phyloP scores from a whole-genome alignment of 495 filamentous ascomycete species.

The Penicillium fimorum region DNA sequence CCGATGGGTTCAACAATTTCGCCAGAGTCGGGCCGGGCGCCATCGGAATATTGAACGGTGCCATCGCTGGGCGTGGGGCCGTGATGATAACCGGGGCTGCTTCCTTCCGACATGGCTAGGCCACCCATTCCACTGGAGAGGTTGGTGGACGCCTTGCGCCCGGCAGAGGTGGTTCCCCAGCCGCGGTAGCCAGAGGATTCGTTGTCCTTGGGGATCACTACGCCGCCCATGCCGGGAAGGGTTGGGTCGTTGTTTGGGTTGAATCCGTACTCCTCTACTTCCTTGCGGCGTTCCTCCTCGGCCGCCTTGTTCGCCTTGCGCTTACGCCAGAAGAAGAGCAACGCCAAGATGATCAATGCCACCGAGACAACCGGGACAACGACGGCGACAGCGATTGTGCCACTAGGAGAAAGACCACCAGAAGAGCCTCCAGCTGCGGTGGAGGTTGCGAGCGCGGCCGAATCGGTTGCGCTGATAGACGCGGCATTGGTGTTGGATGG shows the following conservation, averaged over 20 bases:
- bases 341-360: constrained; percentile 71
- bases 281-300: constrained; percentile 87
- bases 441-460: constrained; percentile 25
- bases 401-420: constrained; percentile 56
- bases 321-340: constrained; percentile 82
- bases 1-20: constrained; percentile 74
- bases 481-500: constrained; percentile 21
- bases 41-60: constrained; percentile 65
- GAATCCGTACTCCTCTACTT: constrained; percentile 94
- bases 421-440: constrained; percentile 23
- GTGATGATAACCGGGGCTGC: constrained; percentile 56
- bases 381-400: constrained; percentile 86
- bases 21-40: constrained; percentile 55
- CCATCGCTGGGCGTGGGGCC: constrained; percentile 66
- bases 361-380: constrained; percentile 90
- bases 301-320: constrained; percentile 78
- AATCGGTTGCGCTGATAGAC: constrained; percentile 32
- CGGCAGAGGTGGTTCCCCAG: constrained; percentile 87
- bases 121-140: constrained; percentile 74
- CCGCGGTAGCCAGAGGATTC: constrained; percentile 79
- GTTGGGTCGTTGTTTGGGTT: constrained; percentile 94
- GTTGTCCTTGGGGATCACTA: constrained; percentile 62
- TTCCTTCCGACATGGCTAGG: constrained; percentile 71
- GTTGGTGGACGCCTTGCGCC: constrained; percentile 82
- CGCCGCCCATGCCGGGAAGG: constrained; percentile 58